Base-by-base conservation (phyloP, 257 asterid genomes). In the Mitragyna speciosa region DNA sequence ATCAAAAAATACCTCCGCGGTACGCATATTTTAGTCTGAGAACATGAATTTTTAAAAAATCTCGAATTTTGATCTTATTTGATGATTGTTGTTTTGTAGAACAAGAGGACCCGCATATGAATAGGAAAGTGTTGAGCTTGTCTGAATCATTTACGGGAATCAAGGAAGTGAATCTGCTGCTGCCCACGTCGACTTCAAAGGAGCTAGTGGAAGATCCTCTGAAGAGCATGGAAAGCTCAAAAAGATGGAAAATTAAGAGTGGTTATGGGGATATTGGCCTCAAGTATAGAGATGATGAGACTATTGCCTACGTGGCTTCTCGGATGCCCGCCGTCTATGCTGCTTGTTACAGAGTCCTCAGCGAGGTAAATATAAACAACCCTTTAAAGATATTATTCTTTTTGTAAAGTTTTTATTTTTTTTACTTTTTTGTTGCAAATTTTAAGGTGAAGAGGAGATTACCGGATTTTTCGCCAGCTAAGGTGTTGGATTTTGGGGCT, bases 261-360 rank as follows among this genome's bases (percentile, higher is more conserved):
- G 43, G 88, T 54, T 95, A 95, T 78, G 96, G 99, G 7, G 98
- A 93, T 73, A 80, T 87, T 67, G 98, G 98, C 70, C 95, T 95
- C 69, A 91, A 80, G 81, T 95, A 95, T 86, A 84, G 85, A 54
- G 95, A 90, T 73, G 99, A 91, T 80, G 92, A 95, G 80, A 84
- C 98, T 20, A 76, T 91, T 39, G 98, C 99, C 20, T 95, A 95
- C 82, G 96, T 95, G 1, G 99, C 97, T 2, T 89, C 97, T 74
- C 97, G 99, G 28, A 93, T 95, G 98, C 99, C 99, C 56, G 97
- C 99, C 4, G 97, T 95, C 70, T 92, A 90, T 85, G 89, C 96
- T 15, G 97, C 98, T 41, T 90, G 91, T 73, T 89, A 87, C 82
- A 92, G 99, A 45, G 93, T 95, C 71, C 92, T 95, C 70, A 89